Percentiles rank a stretch among this genome's conserved stretches.
Conservation (phyloP, 179 eudicot genomes). For the Beta lomatogona region DNA sequence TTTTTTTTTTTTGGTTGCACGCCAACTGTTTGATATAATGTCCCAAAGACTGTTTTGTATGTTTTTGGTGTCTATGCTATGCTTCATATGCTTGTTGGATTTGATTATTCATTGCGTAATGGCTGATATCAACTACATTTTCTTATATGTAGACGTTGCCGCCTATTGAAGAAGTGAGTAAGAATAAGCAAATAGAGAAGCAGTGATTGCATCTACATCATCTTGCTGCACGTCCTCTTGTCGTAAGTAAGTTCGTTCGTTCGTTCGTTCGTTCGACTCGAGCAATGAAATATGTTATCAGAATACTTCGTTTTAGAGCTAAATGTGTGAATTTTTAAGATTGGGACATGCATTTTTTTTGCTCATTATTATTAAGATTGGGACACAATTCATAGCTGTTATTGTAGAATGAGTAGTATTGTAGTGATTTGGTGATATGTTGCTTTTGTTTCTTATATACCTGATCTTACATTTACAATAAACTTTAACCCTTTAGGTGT, state of each 20-base stretch:
- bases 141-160: slow-evolving; percentile 36
- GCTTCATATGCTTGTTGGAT: not conserved
- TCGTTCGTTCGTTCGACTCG: not conserved
- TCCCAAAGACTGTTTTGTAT: slow-evolving; percentile 9
- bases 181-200: slow-evolving; percentile 23
- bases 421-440: no score
- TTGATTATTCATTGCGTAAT: not conserved
- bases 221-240: not conserved
- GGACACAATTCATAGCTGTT: no score
- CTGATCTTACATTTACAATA: no score
- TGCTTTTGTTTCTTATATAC: no score
- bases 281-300: not conserved
- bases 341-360: no score
- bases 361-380: no score
- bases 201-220: slow-evolving; percentile 11
- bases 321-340: no score
- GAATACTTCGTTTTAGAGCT: no score
- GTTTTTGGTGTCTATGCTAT: not conserved
- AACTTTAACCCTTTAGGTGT: no score
- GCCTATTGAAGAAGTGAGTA: slow-evolving; percentile 35
- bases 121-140: not conserved
- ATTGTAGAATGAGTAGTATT: no score
- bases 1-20: slow-evolving; percentile 14
- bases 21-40: slow-evolving; percentile 36
- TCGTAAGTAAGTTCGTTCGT: not conserved